Base-by-base conservation (phyloP, 2,329 filamentous ascomycete species). In the Nannizzia gypsea region DNA sequence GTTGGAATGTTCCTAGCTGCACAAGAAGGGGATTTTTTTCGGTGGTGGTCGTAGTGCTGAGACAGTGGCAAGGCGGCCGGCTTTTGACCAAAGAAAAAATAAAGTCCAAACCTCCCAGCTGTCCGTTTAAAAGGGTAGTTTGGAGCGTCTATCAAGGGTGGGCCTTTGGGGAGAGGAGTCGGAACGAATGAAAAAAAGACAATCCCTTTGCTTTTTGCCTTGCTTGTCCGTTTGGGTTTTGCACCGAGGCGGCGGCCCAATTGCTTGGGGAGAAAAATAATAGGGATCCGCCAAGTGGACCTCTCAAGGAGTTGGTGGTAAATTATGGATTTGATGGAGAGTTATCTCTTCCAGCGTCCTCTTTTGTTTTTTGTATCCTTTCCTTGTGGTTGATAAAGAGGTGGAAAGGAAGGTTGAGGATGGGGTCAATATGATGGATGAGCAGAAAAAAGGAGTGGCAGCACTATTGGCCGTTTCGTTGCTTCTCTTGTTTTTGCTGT, bases 61-160 rank as follows among this genome's bases (percentile, higher is more conserved):
- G 34, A 56, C 54, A 24, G 54, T 56, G 54, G 54, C 54, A 56
- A 56, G 54, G 38, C 34, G 54, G 54, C 31, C 34, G 54, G 54
- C 34, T 56, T 56, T 56, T 56, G 54, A 56, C 54, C 38, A 22
- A 56, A 56, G 38, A 56, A 17, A 31, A 36, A 36, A 36, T 36
- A 36, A 36, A 36, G 31, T 36, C 38, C 54, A 17, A 56, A 26
- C 54, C 34, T 56, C 54, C 54, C 38, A 38, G 34, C 54, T 56
- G 54, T 56, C 44, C 20, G 44, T 24, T 40, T 6, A 56, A 38
- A 42, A 56, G 54, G 54, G 38, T 17, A 56, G 54, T 38, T 48
- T 38, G 54, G 54, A 38, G 11, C 31, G 31, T 40, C 54, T 56
- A 42, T 40, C 34, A 56, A 42, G 54, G 36, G 54, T 42, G 54